These are phyloP conservation scores for Naganishia sp. DNA, from an alignment of 1,284 basidiomycete genomes.

Conservation along the genomic window DNA sequence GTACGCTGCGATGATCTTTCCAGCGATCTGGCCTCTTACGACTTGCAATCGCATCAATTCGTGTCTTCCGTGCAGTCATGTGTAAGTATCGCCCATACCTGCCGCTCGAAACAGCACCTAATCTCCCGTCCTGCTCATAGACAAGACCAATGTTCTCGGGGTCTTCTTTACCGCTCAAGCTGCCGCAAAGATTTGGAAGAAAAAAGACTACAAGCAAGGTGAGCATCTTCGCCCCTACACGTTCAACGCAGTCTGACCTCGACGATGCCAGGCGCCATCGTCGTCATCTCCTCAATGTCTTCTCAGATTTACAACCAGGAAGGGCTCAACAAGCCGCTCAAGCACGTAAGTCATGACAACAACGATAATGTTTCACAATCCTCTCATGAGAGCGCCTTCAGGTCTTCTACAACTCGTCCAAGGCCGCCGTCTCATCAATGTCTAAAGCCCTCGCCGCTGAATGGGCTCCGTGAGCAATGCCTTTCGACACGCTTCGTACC, in stretches of 20 bases:
- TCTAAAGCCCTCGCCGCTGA: slow-evolving; percentile 64
- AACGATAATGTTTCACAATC: not conserved
- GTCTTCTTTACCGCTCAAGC: slow-evolving; percentile 57
- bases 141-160: slow-evolving; percentile 50
- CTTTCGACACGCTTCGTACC: not conserved
- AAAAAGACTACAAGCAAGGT: slow-evolving; percentile 40
- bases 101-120: not conserved
- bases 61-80: slow-evolving; percentile 22
- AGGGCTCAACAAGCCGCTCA: slow-evolving; percentile 43
- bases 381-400: slow-evolving; percentile 37
- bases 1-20: slow-evolving; percentile 27
- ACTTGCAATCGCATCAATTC: not conserved
- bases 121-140: not conserved
- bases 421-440: slow-evolving; percentile 61
- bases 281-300: slow-evolving; percentile 60
- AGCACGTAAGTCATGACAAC: slow-evolving; percentile 45
- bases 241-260: slow-evolving; percentile 42
- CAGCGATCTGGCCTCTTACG: not conserved
- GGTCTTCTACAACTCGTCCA: slow-evolving; percentile 60
- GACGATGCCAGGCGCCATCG: slow-evolving; percentile 51
- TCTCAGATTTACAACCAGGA: slow-evolving; percentile 59
- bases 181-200: slow-evolving; percentile 53
- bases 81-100: slow-evolving; percentile 51
- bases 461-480: slow-evolving; percentile 56
- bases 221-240: slow-evolving; percentile 10